Conservation (phyloP, 2,329 filamentous ascomycete genomes). For the Ophiostoma montium region DNA sequence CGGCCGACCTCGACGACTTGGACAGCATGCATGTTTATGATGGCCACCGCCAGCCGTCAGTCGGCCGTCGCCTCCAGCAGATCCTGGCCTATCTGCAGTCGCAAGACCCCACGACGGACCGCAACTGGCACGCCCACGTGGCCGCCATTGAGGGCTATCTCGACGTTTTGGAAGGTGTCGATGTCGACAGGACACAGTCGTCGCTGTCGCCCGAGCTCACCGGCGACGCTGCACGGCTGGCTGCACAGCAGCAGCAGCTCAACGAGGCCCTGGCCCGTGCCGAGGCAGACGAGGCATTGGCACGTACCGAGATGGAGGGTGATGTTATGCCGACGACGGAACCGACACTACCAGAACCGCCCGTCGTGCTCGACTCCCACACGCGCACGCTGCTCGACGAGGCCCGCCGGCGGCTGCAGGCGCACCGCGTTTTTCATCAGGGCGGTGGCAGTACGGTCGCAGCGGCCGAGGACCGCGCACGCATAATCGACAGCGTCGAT, state of each 20-base stretch:
- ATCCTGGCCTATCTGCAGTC: conserved; percentile 33
- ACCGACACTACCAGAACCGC: too few relatives aligned
- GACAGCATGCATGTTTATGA: neutral
- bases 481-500: neutral
- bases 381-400: conserved; percentile 1
- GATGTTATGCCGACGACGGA: too few relatives aligned
- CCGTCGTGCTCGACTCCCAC: neutral
- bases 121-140: conserved; percentile 25
- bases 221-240: neutral
- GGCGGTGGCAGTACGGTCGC: too few relatives aligned
- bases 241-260: neutral
- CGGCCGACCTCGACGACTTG: neutral
- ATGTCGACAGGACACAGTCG: neutral
- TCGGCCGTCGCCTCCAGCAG: conserved; percentile 17
- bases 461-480: neutral
- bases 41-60: neutral
- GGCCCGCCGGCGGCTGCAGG: neutral
- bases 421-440: neutral
- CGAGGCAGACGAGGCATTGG: neutral
- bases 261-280: neutral
- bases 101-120: conserved; percentile 29
- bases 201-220: neutral
- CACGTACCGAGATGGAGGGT: neutral
- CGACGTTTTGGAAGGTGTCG: conserved; percentile 17
- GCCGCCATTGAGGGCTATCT: conserved; percentile 27